Evolutionary conservation across 192 early-diverging fungal species (phyloP).

Genomic region (Phlyctochytrium arcticum): DNA sequence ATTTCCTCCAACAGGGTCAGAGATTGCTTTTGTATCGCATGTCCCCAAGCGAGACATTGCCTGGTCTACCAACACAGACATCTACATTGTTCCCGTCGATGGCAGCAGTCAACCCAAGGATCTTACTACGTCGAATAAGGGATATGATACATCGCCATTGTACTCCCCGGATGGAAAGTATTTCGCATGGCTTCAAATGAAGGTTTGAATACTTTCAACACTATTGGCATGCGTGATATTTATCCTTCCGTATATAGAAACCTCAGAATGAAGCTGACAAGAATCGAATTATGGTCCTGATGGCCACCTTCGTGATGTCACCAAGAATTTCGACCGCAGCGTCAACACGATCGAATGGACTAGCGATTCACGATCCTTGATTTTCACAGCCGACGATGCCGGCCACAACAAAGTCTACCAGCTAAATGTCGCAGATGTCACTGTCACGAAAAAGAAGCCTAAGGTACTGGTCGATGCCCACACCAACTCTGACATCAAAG

Average conservation of each 20-base stretch:
- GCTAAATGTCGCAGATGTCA: constrained; percentile 2
- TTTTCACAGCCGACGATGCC: constrained; percentile 62
- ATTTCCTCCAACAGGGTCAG: constrained; percentile 3
- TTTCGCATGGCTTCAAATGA: constrained; percentile 76
- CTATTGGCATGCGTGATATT: not conserved
- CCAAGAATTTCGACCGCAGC: constrained; percentile 51
- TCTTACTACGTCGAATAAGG: constrained; percentile 44
- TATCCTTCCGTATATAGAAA: not conserved
- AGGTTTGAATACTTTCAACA: not conserved
- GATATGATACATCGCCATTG: constrained; percentile 58
- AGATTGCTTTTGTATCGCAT: constrained; percentile 71
- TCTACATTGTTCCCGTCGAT: constrained; percentile 60
- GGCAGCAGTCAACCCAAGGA: constrained; percentile 42
- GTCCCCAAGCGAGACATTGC: constrained; percentile 56
- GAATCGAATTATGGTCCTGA: constrained; percentile 65
- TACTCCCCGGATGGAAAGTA: constrained; percentile 61
- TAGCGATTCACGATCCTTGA: constrained; percentile 47
- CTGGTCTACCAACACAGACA: constrained; percentile 72
- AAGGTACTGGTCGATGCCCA: not conserved
- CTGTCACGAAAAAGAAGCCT: not conserved
- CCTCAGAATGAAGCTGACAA: constrained; percentile 75
- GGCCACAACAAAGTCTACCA: constrained; percentile 63
- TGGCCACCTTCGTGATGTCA: constrained; percentile 29
- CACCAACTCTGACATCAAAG: not conserved
- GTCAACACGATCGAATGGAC: constrained; percentile 57